phyloP scores from a whole-genome alignment of 306 rosid genomes.

The Acacia confusa region DNA sequence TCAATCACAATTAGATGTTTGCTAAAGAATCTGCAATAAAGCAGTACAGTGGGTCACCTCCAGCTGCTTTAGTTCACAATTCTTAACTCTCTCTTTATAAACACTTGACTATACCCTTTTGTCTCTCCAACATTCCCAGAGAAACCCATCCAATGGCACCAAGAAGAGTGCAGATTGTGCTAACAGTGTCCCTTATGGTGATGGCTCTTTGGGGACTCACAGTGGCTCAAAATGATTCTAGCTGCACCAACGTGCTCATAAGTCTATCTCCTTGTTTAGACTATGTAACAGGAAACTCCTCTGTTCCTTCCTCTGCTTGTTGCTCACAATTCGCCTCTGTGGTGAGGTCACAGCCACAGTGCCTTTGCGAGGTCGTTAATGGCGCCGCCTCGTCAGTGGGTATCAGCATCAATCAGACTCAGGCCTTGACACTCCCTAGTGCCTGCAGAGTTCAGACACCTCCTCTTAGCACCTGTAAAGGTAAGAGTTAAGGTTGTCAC shows the following conservation, averaged over 20 bases:
- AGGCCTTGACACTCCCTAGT: constrained; percentile 47
- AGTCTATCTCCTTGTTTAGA: constrained; percentile 59
- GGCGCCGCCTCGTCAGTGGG: constrained; percentile 47
- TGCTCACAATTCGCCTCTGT: constrained; percentile 58
- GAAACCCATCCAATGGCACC: constrained; percentile 36
- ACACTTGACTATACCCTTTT: constrained; percentile 20
- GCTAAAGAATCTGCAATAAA: constrained; percentile 36
- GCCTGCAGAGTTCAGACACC: constrained; percentile 59
- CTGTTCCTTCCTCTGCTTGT: constrained; percentile 50
- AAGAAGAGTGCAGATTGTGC: constrained; percentile 24
- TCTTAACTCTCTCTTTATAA: constrained; percentile 26
- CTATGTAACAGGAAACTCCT: constrained; percentile 48
- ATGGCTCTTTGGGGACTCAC: constrained; percentile 28
- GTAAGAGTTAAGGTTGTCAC: constrained; percentile 28
- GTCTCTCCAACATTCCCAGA: constrained; percentile 22
- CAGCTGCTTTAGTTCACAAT: not conserved
- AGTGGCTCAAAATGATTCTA: constrained; percentile 46
- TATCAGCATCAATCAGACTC: constrained; percentile 60
- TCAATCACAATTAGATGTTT: constrained; percentile 1
- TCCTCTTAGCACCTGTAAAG: constrained; percentile 45
- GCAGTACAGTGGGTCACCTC: constrained; percentile 35
- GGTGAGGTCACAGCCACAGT: constrained; percentile 52
- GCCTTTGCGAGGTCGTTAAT: constrained; percentile 60
- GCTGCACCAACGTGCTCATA: constrained; percentile 50
- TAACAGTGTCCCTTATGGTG: constrained; percentile 27